Conservation (phyloP, 116 monocot genomes). For the Zostera marina region DNA sequence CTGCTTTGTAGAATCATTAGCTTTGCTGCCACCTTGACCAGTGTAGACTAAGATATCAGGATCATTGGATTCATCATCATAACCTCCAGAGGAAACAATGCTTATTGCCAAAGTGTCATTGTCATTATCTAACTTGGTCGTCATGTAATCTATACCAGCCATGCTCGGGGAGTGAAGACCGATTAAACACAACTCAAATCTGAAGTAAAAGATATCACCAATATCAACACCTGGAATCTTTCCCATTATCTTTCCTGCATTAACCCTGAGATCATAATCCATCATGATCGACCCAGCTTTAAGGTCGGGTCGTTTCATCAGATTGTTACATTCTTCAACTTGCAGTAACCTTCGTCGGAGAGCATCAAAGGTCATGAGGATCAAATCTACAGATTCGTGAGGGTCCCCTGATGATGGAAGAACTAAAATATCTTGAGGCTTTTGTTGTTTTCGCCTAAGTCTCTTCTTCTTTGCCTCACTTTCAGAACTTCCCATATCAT, state of each 20-base stretch:
- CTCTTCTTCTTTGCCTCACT: slow-evolving; percentile 16
- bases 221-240: slow-evolving; percentile 57
- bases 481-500: slow-evolving; percentile 11
- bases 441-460: slow-evolving; percentile 4
- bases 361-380: slow-evolving; percentile 81
- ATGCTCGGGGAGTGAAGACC: slow-evolving; percentile 66
- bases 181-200: slow-evolving; percentile 69
- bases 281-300: slow-evolving; percentile 61
- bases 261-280: slow-evolving; percentile 44
- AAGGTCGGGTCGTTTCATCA: slow-evolving; percentile 38
- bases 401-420: slow-evolving; percentile 23
- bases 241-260: slow-evolving; percentile 45
- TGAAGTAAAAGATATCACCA: slow-evolving; percentile 89
- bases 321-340: slow-evolving; percentile 27
- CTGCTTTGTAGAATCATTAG: slow-evolving; percentile 17
- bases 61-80: slow-evolving; percentile 66
- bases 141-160: slow-evolving; percentile 84
- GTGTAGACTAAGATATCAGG: slow-evolving; percentile 49
- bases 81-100: slow-evolving; percentile 75
- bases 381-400: slow-evolving; percentile 31
- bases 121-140: slow-evolving; percentile 16
- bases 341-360: slow-evolving; percentile 55
- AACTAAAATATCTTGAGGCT: slow-evolving; percentile 12
- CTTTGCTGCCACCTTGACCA: slow-evolving; percentile 33
- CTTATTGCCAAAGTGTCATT: slow-evolving; percentile 57